Conservation (phyloP, 2,329 filamentous ascomycete species). For the Alternaria consortialis region DNA sequence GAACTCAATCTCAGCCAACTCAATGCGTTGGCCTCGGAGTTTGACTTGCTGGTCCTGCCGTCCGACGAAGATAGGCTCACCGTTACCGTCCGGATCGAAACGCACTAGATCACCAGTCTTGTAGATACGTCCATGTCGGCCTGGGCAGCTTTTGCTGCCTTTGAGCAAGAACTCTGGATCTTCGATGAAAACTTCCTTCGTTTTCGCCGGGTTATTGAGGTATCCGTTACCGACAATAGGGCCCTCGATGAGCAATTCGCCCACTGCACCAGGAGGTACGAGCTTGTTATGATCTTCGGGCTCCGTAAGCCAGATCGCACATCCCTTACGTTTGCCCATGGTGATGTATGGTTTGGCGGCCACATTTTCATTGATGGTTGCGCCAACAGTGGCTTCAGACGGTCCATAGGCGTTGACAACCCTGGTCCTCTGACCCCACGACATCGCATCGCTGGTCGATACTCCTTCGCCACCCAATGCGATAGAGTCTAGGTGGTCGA, state of each 20-base stretch:
- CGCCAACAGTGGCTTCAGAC: constrained; percentile 49
- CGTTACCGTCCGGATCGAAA: constrained; percentile 61
- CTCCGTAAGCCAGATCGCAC: constrained; percentile 54
- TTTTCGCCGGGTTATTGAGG: constrained; percentile 48
- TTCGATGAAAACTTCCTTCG: constrained; percentile 53
- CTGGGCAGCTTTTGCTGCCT: constrained; percentile 67
- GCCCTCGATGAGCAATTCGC: constrained; percentile 68
- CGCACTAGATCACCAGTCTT: constrained; percentile 47
- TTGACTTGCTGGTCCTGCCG: constrained; percentile 52
- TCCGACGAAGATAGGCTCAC: constrained; percentile 49
- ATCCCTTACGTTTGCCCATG: constrained; percentile 50
- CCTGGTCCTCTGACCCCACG: constrained; percentile 57
- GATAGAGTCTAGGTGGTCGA: constrained; percentile 56
- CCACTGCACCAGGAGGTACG: constrained; percentile 51
- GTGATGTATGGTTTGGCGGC: constrained; percentile 44
- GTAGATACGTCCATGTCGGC: constrained; percentile 57
- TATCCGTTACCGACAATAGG: constrained; percentile 57
- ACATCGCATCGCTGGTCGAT: constrained; percentile 42
- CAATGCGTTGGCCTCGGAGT: constrained; percentile 53
- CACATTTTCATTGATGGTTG: constrained; percentile 44
- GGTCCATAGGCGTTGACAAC: constrained; percentile 50
- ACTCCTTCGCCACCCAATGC: constrained; percentile 53
- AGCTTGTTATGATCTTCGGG: constrained; percentile 50
- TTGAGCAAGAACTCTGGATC: constrained; percentile 66
- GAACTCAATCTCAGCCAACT: constrained; percentile 51